Evolutionary conservation across 2,329 filamentous ascomycete genomes (phyloP).

Genomic region (Salinomyces thailandicus): DNA sequence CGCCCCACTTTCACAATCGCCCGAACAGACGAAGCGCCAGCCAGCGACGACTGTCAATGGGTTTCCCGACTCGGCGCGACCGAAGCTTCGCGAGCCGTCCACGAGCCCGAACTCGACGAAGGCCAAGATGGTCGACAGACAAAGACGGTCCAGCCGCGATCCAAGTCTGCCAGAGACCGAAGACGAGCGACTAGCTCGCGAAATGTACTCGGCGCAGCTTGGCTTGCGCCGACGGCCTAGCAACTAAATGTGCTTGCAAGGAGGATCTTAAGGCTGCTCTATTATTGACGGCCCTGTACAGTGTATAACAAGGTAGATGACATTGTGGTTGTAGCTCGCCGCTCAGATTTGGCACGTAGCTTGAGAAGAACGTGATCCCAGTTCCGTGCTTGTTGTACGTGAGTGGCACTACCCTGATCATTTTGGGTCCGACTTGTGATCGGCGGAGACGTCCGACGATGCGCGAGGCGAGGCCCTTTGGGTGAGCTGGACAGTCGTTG

Average conservation of each 20-base stretch:
- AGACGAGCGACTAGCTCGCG: slow-evolving; percentile 9
- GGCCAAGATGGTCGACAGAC: neutral
- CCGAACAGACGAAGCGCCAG: slow-evolving; percentile 17
- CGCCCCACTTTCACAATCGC: slow-evolving; percentile 19
- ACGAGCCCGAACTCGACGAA: slow-evolving; percentile 8
- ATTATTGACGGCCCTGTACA: too few relatives aligned
- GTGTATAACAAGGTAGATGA: too few relatives aligned
- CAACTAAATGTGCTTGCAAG: neutral
- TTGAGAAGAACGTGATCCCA: neutral
- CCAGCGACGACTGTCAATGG: slow-evolving; percentile 10
- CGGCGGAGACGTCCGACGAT: too few relatives aligned
- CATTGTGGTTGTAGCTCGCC: too few relatives aligned
- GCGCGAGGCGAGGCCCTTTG: too few relatives aligned
- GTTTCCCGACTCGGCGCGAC: slow-evolving; percentile 1
- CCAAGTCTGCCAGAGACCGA: slow-evolving; percentile 7
- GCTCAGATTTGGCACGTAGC: neutral
- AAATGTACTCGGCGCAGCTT: slow-evolving; percentile 13
- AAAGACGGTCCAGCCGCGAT: neutral
- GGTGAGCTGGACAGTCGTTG: too few relatives aligned
- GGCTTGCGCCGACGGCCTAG: slow-evolving; percentile 9
- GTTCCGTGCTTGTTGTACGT: too few relatives aligned
- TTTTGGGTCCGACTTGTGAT: too few relatives aligned
- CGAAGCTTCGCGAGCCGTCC: slow-evolving; percentile 12
- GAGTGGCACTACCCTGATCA: too few relatives aligned
- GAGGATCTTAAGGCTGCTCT: too few relatives aligned